phyloP scores from a whole-genome alignment of 306 rosid genomes.

The Mimosa bimucronata region DNA sequence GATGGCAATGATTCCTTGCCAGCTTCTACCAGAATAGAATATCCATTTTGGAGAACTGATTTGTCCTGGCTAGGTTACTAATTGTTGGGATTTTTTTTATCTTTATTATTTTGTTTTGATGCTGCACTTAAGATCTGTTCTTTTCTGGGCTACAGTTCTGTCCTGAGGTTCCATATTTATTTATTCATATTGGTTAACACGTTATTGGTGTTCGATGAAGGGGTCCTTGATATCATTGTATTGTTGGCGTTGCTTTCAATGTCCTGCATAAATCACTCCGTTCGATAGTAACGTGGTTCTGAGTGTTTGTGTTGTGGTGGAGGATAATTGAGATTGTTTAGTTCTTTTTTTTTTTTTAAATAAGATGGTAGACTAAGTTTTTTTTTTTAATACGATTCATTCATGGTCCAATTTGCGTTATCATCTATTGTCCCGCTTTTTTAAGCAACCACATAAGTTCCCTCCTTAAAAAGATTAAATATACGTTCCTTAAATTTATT shows the following conservation, averaged over 20 bases:
- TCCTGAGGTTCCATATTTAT: background rate
- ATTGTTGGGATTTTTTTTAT: background rate
- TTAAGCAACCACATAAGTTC: too few species aligned
- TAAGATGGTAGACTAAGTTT: too few species aligned
- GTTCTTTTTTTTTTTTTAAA: background rate
- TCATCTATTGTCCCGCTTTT: too few species aligned
- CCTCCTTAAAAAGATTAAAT: background rate
- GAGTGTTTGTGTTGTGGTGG: background rate
- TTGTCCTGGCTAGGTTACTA: conserved; percentile 25
- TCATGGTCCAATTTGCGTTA: background rate
- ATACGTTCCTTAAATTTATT: background rate
- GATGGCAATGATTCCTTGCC: conserved; percentile 6
- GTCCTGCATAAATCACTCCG: conserved; percentile 7
- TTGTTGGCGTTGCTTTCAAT: conserved; percentile 34
- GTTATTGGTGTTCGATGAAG: background rate
- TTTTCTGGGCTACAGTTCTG: conserved; percentile 8
- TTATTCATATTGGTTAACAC: too few species aligned
- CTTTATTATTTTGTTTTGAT: conserved; percentile 38
- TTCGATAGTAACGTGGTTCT: conserved; percentile 2
- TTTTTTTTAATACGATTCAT: background rate
- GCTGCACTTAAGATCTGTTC: conserved; percentile 46
- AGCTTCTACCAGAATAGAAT: conserved; percentile 32
- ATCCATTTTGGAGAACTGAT: conserved; percentile 25
- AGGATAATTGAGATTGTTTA: background rate
- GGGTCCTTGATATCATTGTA: conserved; percentile 18